Evolutionary conservation across 2,329 filamentous ascomycete species (phyloP).

Genomic region (Diaporthe batatas): DNA sequence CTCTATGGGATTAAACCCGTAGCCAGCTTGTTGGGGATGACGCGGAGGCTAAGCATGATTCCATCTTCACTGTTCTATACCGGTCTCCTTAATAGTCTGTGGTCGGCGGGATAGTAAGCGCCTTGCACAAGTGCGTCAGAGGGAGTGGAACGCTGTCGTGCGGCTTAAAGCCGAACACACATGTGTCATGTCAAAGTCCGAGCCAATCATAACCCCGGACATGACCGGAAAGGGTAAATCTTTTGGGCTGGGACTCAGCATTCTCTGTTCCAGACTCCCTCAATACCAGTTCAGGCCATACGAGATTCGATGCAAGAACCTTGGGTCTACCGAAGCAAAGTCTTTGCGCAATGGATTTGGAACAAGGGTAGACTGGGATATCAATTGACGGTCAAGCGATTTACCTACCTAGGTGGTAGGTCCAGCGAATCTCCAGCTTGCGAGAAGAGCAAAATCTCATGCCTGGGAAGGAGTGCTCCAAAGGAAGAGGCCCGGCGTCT

Average conservation of each 20-base stretch:
- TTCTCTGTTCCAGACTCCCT: not conserved
- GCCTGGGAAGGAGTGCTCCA: not conserved
- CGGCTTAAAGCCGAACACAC: not conserved
- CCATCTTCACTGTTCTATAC: not conserved
- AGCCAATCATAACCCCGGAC: constrained; percentile 21
- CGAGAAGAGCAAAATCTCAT: not conserved
- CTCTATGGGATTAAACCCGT: constrained; percentile 2
- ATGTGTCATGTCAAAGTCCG: not conserved
- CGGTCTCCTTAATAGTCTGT: constrained; percentile 1
- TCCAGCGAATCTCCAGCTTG: not conserved
- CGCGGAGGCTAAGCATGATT: not conserved
- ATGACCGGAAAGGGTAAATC: constrained; percentile 6
- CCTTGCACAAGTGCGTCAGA: constrained; percentile 3
- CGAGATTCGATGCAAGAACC: not conserved
- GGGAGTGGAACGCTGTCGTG: not conserved
- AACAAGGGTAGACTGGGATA: not conserved
- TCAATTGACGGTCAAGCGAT: too few relatives aligned
- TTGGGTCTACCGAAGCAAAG: not conserved
- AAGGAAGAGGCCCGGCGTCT: not conserved
- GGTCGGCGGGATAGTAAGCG: not conserved
- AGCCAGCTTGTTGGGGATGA: not conserved
- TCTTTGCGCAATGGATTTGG: not conserved
- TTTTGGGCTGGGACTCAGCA: not conserved
- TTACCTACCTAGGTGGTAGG: too few relatives aligned
- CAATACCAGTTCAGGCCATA: too few relatives aligned